These are phyloP conservation scores for Canavalia gladiata DNA, from an alignment of 306 rosid genomes.

Conservation along the genomic window DNA sequence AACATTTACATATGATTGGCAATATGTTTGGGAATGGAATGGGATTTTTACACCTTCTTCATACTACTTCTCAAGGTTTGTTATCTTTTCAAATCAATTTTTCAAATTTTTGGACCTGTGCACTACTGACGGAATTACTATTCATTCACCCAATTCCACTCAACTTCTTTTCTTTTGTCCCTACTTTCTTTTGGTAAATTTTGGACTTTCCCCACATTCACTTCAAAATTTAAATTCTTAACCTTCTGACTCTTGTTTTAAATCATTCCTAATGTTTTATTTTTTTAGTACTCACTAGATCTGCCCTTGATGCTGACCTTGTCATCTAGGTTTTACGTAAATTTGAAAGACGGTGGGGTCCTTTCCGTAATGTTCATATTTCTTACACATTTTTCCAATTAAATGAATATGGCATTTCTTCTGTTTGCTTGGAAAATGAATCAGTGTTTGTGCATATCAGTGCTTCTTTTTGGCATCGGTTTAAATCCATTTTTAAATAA, in stretches of 20 bases:
- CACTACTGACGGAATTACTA: background rate
- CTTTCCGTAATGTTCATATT: background rate
- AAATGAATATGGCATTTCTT: background rate
- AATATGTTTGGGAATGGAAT: background rate
- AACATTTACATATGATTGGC: background rate
- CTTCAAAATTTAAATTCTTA: slow-evolving; percentile 38
- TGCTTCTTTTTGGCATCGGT: too few species aligned
- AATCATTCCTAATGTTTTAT: background rate
- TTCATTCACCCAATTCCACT: slow-evolving; percentile 43
- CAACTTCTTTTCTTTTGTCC: slow-evolving; percentile 21
- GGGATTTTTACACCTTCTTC: too few species aligned
- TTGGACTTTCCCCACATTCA: slow-evolving; percentile 22
- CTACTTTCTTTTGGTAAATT: slow-evolving; percentile 9
- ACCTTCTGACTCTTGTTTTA: slow-evolving; percentile 47
- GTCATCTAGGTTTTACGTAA: background rate
- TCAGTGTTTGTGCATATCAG: background rate
- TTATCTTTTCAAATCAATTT: slow-evolving; percentile 34
- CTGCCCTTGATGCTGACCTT: slow-evolving; percentile 38
- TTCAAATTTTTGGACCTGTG: slow-evolving; percentile 28
- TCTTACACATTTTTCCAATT: slow-evolving; percentile 7
- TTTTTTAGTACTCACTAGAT: slow-evolving; percentile 5
- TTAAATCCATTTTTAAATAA: too few species aligned
- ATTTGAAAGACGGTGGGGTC: slow-evolving; percentile 36
- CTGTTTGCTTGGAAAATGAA: background rate
- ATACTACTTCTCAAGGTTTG: background rate